Evolutionary conservation across 2,329 filamentous ascomycete genomes (phyloP), one percentile per base, ranked within the genome.

Genomic region (Fusarium poae): DNA sequence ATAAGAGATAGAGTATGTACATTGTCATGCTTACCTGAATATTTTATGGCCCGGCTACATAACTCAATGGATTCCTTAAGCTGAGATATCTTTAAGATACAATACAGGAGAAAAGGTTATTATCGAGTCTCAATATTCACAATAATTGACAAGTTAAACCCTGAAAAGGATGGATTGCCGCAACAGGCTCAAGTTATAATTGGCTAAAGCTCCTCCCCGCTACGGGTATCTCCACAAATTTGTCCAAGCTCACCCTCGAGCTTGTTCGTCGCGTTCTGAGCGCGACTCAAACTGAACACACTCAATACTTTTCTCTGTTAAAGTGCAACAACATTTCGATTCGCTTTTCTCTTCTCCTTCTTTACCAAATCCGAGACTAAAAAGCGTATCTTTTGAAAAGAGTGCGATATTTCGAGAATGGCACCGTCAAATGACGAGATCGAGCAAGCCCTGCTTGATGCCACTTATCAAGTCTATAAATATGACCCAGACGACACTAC

Each of bases 401-500:
- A 7, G 4, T 23, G 7, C 12, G 25, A 18, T 8, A 30, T 7
- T 10, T 51, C 27, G 10, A 48, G 9, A 50, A 85, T 84, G 82
- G 76, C 81, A 8, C 80, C 81, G 4, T 80, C 81, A 6, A 72
- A 76, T 27, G 76, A 81, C 62, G 72, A 77, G 40, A 76, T 89
- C 25, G 81, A 85, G 67, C 72, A 78, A 48, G 82, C 80, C 53
- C 80, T 89, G 16, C 77, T 80, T 43, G 76, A 82, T n/a, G 80
- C 81, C 6, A 84, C 86, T 35, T 79, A 76, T 51, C 77, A 80
- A 4, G 72, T 87, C 40, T 87, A 83, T 70, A 75, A 79, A 27
- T 72, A 75, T 21, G 79, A 82, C 15, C 80, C 82, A 6, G 82
- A 85, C 21, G 68, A 80, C 5, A 80, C 88, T 11, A 85, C 86